Evolutionary conservation across 2,329 filamentous ascomycete species (phyloP), one percentile per base, ranked within the genome.

Genomic region (Colletotrichum sp.): DNA sequence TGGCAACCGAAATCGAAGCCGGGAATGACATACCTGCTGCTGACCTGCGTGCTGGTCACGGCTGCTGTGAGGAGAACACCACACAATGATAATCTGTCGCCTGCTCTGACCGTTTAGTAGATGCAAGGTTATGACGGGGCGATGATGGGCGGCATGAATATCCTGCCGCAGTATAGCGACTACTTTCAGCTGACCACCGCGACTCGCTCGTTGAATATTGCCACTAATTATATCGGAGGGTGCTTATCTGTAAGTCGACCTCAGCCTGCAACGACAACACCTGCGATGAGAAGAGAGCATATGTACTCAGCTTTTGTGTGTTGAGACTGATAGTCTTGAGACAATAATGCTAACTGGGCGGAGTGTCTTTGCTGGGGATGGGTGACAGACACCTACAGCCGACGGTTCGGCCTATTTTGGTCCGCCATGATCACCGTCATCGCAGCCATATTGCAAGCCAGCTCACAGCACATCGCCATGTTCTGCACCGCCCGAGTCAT

Each of bases 71-170:
- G 57, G 18, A 63, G 28, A 63, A 63, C 8, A 16, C 30, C 60
- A 9, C 10, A 15, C 55, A 3, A 30, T 16, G 55, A 3, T 13
- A 5, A 59, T 32, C 28, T 7, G 52, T 69, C 8, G 49, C 57
- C 4, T 24, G 2, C 3, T 13, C 16, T 15, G 4, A 15, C 65
- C 1, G 5, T 21, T 8, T 1, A 1, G 5, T n/a, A 70, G 68
- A 70, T 70, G 68, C 68, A 70, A 21, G 68, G 68, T 49, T 70
- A 70, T 8, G 68, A 70, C 26, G 68, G 55, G 13, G 68, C 68
- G 5, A 70, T 70, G 68, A 70, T 70, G 68, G 68, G 68, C 4
- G 30, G 71, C 65, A 63, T 74, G 65, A 69, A 74, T 21, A 74
- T 74, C 3, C 15, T 74, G n/a, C 71, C 71, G 4, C 57, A 69